These are phyloP conservation scores for Avena atlantica DNA, from an alignment of 176 grass and related monocot species.

Conservation along the genomic window DNA sequence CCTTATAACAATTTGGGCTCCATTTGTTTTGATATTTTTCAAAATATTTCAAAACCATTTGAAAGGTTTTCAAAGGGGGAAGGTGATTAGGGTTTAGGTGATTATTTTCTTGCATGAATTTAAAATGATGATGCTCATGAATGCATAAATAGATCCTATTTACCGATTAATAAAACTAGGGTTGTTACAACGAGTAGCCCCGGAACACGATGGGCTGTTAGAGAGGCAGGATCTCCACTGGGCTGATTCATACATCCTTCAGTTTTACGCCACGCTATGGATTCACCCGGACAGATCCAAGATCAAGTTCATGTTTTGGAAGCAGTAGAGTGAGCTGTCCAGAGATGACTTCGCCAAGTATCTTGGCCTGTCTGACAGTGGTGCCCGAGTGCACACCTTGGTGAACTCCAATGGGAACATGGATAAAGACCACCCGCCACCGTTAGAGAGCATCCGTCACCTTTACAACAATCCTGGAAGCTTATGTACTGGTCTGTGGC, in stretches of 20 bases:
- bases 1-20: too few relatives aligned
- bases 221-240: background rate
- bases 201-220: background rate
- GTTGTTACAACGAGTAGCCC: too few relatives aligned
- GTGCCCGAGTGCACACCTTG: background rate
- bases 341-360: background rate
- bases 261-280: constrained; percentile 15
- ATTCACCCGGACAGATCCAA: background rate
- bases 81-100: too few relatives aligned
- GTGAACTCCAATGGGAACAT: background rate
- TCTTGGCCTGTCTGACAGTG: constrained; percentile 3
- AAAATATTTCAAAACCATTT: too few relatives aligned
- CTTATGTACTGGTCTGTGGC: too few relatives aligned
- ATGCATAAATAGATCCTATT: too few relatives aligned
- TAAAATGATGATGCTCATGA: too few relatives aligned
- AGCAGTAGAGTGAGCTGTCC: background rate
- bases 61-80: too few relatives aligned
- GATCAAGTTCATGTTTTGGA: constrained; percentile 12
- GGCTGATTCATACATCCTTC: background rate
- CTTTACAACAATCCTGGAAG: background rate
- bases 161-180: too few relatives aligned
- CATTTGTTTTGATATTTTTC: too few relatives aligned
- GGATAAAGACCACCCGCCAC: background rate
- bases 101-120: too few relatives aligned
- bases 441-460: background rate